Evolutionary conservation across 768 basidiomycete genomes (phyloP).

Genomic region (Rhizopogon vinicolor): DNA sequence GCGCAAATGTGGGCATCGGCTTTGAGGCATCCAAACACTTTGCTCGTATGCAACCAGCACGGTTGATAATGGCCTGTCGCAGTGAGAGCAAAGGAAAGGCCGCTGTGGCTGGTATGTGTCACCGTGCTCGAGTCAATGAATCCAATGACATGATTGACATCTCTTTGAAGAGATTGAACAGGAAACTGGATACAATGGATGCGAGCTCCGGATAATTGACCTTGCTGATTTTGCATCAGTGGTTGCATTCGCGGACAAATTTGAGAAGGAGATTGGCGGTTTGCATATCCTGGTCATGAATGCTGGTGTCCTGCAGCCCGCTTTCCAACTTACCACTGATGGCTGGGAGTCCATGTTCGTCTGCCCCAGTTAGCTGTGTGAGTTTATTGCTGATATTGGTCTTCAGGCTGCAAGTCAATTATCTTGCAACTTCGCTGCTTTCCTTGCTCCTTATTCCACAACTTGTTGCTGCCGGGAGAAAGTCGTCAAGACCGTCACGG

Average conservation of each 20-base stretch:
- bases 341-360: slow-evolving; percentile 45
- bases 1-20: slow-evolving; percentile 29
- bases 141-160: background rate
- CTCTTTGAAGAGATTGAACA: slow-evolving; percentile 15
- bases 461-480: slow-evolving; percentile 20
- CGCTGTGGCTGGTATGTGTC: slow-evolving; percentile 16
- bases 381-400: background rate
- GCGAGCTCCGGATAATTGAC: slow-evolving; percentile 39
- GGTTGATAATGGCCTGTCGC: slow-evolving; percentile 24
- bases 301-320: slow-evolving; percentile 20
- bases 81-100: slow-evolving; percentile 18
- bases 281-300: slow-evolving; percentile 45
- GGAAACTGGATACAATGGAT: slow-evolving; percentile 23
- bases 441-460: slow-evolving; percentile 29
- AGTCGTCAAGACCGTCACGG: slow-evolving; percentile 16
- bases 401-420: slow-evolving; percentile 31
- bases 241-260: slow-evolving; percentile 29
- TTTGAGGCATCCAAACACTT: slow-evolving; percentile 28
- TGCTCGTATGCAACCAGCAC: slow-evolving; percentile 24
- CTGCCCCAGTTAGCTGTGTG: background rate
- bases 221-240: slow-evolving; percentile 38
- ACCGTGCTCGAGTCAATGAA: background rate
- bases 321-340: slow-evolving; percentile 29
- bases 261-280: slow-evolving; percentile 11
- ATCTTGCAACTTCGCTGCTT: slow-evolving; percentile 27